Conservation (phyloP, 2,329 filamentous ascomycete species). For the Atkinsonella hypoxylon region DNA sequence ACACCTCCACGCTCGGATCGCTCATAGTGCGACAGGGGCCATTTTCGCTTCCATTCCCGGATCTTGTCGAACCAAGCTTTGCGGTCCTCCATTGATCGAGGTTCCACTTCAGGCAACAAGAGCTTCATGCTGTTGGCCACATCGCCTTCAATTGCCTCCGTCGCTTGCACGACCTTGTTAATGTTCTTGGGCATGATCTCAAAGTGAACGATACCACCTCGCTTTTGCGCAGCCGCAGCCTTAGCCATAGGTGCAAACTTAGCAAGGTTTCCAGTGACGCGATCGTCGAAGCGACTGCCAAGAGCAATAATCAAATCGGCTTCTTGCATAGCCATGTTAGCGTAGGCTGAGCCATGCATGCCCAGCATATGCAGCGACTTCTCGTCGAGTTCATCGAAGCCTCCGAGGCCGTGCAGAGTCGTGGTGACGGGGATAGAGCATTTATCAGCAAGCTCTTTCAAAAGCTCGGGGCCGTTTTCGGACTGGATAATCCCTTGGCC, state of each 20-base stretch:
- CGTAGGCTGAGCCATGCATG: slow-evolving; percentile 95
- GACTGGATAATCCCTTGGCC: slow-evolving; percentile 79
- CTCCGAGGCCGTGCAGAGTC: slow-evolving; percentile 85
- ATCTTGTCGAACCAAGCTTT: slow-evolving; percentile 87
- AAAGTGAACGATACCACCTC: slow-evolving; percentile 93
- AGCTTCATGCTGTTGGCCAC: slow-evolving; percentile 65
- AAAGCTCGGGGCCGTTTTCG: slow-evolving; percentile 63
- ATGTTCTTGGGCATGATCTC: slow-evolving; percentile 99
- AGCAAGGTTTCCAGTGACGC: slow-evolving; percentile 68
- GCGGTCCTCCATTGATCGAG: slow-evolving; percentile 50
- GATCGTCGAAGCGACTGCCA: slow-evolving; percentile 90
- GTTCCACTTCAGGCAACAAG: slow-evolving; percentile 61
- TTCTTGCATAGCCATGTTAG: slow-evolving; percentile 97
- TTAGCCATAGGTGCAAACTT: slow-evolving; percentile 88
- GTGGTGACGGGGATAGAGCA: slow-evolving; percentile 88
- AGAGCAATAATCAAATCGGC: slow-evolving; percentile 92
- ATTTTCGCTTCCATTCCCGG: slow-evolving; percentile 78
- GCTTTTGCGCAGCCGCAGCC: slow-evolving; percentile 68
- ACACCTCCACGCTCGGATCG: slow-evolving; percentile 60
- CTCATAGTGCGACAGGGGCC: slow-evolving; percentile 76
- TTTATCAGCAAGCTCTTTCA: slow-evolving; percentile 85
- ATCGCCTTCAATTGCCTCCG: slow-evolving; percentile 89
- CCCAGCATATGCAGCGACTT: slow-evolving; percentile 97
- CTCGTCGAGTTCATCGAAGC: slow-evolving; percentile 82
- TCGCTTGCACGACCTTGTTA: slow-evolving; percentile 97